Conservation (phyloP, 176 grass and related monocot genomes). For the Tillandsia fasciculata region DNA sequence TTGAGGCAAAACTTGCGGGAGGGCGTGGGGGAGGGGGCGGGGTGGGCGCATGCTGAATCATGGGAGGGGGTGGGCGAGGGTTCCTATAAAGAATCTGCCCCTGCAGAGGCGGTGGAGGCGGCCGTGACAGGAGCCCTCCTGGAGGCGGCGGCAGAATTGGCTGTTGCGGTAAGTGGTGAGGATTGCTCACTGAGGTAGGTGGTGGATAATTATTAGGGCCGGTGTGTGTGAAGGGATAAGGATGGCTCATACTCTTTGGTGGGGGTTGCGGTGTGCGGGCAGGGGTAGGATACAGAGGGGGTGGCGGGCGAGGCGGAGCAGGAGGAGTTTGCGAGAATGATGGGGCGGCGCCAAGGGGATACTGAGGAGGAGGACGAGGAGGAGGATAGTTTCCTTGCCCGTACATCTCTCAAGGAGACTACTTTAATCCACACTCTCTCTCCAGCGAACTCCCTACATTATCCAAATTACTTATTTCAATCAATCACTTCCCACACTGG, state of each 20-base stretch:
- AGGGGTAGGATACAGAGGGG: not conserved
- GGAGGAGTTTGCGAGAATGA: not conserved
- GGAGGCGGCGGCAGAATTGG: not conserved
- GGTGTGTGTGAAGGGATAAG: not conserved
- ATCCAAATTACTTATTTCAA: not conserved
- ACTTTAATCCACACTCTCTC: not conserved
- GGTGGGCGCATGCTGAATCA: not conserved
- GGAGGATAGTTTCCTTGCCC: conserved; percentile 17
- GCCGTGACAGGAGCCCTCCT: not conserved
- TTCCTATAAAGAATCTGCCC: not conserved
- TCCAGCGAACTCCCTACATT: not conserved
- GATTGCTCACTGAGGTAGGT: not conserved
- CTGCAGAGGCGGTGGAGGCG: not conserved
- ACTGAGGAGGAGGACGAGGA: not conserved
- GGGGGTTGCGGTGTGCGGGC: not conserved
- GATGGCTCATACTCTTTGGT: not conserved
- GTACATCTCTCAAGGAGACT: conserved; percentile 3
- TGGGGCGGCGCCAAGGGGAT: not conserved
- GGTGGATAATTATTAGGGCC: not conserved
- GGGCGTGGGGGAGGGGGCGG: not conserved
- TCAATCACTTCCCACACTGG: not conserved
- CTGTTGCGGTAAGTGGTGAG: not conserved
- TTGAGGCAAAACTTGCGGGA: conserved; percentile 28
- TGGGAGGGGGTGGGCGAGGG: not conserved
- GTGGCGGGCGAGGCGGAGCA: not conserved